Base-by-base conservation (phyloP, 2,329 filamentous ascomycete genomes). In the Dryadomyces quercivorus region DNA sequence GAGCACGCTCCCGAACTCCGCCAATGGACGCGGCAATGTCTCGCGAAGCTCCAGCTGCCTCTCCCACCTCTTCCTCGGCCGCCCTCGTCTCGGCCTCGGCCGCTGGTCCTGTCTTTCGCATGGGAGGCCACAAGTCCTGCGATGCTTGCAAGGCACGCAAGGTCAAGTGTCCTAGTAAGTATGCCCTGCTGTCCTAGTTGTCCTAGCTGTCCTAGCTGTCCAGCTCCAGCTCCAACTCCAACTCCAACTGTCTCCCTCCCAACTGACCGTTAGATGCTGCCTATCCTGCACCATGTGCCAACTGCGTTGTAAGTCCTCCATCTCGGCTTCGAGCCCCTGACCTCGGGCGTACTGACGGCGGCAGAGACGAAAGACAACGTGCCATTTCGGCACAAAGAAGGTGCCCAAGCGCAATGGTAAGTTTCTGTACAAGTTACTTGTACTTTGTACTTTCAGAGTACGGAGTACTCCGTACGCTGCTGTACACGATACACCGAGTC, bases 91-190 rank as follows among this genome's bases (percentile, higher is more conserved):
- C 46, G 18, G 20, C 21, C 16, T 34, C 46, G 5, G 26, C 31
- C 6, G 12, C 48, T 6, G 18, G 31, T 12, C 44, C 54, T 15
- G 31, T 31, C 34, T 56, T 57, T 26, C 43, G 56, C 42, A 43
- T 20, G 5, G 59, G 50, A 13, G 51, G 50, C n/a, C 61, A 61
- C 55, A 68, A 63, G 56, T 65, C 67, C 6, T 72, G 69, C 60
- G 67, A 71, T 59, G 61, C 63, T 44, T 72, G 69, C 61, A 70
- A 70, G 58, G 55, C 60, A n/a, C 66, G 69, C 44, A 72, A 72
- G 58, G 69, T 71, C 20, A 67, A 69, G 52, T 72, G 69, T 57
- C 63, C 64, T 20, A 64, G 69, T 70, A 62, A 52, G 61, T 59
- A 22, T 18, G 3, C 18, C n/a, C 18, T n/a, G 40, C 40, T 5